phyloP scores from a whole-genome alignment of 805 yeast species.

The Pichia ethanolica region DNA sequence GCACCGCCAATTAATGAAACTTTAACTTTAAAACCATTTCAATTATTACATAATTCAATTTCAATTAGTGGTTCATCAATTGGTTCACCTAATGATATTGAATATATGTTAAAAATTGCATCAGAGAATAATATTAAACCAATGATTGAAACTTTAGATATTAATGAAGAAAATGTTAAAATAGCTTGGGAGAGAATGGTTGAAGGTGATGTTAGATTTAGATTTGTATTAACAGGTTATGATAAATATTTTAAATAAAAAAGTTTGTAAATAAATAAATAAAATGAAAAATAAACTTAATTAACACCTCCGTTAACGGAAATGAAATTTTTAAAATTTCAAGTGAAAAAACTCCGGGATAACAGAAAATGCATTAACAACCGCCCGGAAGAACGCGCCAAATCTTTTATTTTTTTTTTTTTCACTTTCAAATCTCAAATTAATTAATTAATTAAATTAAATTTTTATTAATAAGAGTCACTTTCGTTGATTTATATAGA shows the following conservation, averaged over 20 bases:
- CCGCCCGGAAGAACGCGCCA: no score
- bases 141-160: conserved; percentile 45
- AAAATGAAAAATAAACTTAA: no score
- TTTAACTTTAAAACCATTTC: conserved; percentile 28
- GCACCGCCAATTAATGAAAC: conserved; percentile 32
- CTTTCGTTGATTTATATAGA: no score
- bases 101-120: conserved; percentile 41
- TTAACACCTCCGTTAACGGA: no score
- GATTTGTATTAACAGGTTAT: conserved; percentile 45
- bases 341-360: no score
- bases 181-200: conserved; percentile 41
- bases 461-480: no score
- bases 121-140: conserved; percentile 40
- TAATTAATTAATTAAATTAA: no score
- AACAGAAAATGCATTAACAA: no score
- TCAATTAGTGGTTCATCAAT: conserved; percentile 28
- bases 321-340: no score
- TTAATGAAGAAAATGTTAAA: conserved; percentile 35
- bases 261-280: no score
- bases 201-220: conserved; percentile 44
- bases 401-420: no score
- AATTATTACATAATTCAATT: conserved; percentile 27
- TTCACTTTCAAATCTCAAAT: no score
- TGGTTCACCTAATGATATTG: conserved; percentile 41
- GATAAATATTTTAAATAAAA: conserved; percentile 29